phyloP scores from a whole-genome alignment of 805 yeast genomes.

The Metschnikowia kofuensis region DNA sequence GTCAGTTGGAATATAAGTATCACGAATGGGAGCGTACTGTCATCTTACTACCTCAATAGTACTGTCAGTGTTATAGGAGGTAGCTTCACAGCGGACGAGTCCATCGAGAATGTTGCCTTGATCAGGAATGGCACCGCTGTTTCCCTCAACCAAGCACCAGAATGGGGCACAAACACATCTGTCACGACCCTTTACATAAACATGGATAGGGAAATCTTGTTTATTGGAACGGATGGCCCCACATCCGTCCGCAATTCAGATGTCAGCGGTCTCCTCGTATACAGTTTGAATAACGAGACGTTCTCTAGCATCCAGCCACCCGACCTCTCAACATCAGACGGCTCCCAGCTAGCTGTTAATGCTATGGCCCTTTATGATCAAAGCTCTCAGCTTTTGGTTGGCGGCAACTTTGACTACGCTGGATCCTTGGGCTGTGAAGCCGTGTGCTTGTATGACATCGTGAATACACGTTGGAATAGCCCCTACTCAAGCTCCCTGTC shows the following conservation, averaged over 20 bases:
- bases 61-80: conserved; percentile 61
- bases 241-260: conserved; percentile 21
- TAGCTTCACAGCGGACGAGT: conserved; percentile 35
- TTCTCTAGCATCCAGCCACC: conserved; percentile 51
- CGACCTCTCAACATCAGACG: conserved; percentile 38
- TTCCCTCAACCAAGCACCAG: conserved; percentile 21
- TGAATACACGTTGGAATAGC: conserved; percentile 51
- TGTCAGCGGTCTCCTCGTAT: conserved; percentile 49
- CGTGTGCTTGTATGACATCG: conserved; percentile 64
- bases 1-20: conserved; percentile 23
- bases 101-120: conserved; percentile 29
- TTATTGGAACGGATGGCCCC: conserved; percentile 46
- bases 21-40: conserved; percentile 20
- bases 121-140: conserved; percentile 19
- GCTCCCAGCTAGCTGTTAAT: conserved; percentile 39
- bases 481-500: conserved; percentile 29
- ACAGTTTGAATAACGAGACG: conserved; percentile 43
- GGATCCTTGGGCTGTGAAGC: conserved; percentile 56
- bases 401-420: conserved; percentile 66
- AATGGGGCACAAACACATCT: conserved; percentile 25
- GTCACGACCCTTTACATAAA: conserved; percentile 37
- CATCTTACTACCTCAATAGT: conserved; percentile 47
- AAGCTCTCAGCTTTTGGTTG: conserved; percentile 52
- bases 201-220: conserved; percentile 30
- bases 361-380: conserved; percentile 34